Percentiles rank a stretch among this genome's conserved stretches.
These are phyloP conservation scores for Panellus pusillus DNA, from an alignment of 768 basidiomycete genomes.

Conservation along the genomic window DNA sequence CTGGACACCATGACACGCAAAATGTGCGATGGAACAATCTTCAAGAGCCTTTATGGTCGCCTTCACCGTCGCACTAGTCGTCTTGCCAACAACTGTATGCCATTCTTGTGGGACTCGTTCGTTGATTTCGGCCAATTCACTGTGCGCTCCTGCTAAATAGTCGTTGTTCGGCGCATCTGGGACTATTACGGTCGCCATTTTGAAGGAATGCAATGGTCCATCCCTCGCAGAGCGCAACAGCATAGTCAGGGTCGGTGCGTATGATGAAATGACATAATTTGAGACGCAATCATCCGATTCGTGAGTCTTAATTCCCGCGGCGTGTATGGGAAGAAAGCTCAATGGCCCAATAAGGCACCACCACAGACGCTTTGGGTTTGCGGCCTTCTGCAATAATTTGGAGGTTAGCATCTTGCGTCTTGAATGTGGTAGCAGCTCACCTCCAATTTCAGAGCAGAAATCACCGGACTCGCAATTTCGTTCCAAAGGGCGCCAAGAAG, in stretches of 20 bases:
- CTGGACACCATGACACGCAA: constrained; percentile 4
- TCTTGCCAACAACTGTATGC: constrained; percentile 4
- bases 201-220: not conserved
- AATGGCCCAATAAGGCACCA: constrained; percentile 2
- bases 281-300: not conserved
- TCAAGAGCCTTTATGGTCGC: constrained; percentile 4
- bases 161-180: not conserved
- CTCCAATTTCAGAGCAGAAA: not conserved
- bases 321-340: constrained; percentile 1
- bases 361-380: not conserved
- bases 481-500: constrained; percentile 2
- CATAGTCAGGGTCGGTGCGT: constrained; percentile 4
- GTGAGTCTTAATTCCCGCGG: not conserved
- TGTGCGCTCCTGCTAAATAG: not conserved
- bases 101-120: constrained; percentile 1
- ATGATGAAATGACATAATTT: constrained; percentile 5
- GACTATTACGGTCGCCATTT: constrained; percentile 6
- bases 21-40: constrained; percentile 4
- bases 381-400: not conserved
- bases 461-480: not conserved
- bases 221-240: not conserved
- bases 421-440: not conserved
- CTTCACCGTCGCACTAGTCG: constrained; percentile 2
- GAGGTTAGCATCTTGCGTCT: not conserved
- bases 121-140: constrained; percentile 1